Evolutionary conservation across 2,329 filamentous ascomycete species (phyloP).

Genomic region (Xylaria hypoxylon): DNA sequence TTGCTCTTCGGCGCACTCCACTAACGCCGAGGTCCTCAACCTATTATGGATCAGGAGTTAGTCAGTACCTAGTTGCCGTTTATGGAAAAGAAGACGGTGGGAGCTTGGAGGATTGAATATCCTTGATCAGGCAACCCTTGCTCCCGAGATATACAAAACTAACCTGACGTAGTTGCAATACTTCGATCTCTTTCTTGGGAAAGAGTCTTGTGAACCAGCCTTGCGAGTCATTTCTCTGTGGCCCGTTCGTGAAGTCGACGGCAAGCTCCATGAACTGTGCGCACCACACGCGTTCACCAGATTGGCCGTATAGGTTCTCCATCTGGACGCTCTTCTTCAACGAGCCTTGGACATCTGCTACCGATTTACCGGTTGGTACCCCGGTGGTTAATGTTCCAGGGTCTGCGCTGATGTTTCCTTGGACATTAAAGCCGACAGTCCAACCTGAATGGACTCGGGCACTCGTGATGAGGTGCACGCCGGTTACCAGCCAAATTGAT

Average conservation of each 20-base stretch:
- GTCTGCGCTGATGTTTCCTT: slow-evolving; percentile 25
- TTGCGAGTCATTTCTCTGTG: slow-evolving; percentile 8
- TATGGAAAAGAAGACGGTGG: neutral
- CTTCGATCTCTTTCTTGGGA: slow-evolving; percentile 20
- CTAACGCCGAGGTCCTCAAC: slow-evolving; percentile 31
- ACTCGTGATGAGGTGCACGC: slow-evolving; percentile 31
- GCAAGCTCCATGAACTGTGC: slow-evolving; percentile 37
- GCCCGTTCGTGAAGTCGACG: slow-evolving; percentile 32
- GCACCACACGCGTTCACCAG: slow-evolving; percentile 31
- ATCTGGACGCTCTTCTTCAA: slow-evolving; percentile 18
- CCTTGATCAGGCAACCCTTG: neutral
- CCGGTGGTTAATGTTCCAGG: slow-evolving; percentile 20
- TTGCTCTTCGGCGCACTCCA: slow-evolving; percentile 28
- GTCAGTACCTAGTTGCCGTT: neutral
- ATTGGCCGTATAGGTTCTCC: slow-evolving; percentile 30
- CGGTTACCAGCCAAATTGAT: slow-evolving; percentile 31
- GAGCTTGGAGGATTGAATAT: slow-evolving; percentile 1
- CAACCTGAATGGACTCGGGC: slow-evolving; percentile 32
- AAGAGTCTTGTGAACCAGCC: slow-evolving; percentile 30
- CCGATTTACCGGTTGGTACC: slow-evolving; percentile 21
- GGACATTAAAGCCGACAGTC: slow-evolving; percentile 16
- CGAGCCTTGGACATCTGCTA: slow-evolving; percentile 12
- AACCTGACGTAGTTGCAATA: slow-evolving; percentile 30
- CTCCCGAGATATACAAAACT: neutral
- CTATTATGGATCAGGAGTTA: slow-evolving; percentile 16